phyloP scores from a whole-genome alignment of 495 filamentous ascomycete species.

The Cercophora newfieldiana region DNA sequence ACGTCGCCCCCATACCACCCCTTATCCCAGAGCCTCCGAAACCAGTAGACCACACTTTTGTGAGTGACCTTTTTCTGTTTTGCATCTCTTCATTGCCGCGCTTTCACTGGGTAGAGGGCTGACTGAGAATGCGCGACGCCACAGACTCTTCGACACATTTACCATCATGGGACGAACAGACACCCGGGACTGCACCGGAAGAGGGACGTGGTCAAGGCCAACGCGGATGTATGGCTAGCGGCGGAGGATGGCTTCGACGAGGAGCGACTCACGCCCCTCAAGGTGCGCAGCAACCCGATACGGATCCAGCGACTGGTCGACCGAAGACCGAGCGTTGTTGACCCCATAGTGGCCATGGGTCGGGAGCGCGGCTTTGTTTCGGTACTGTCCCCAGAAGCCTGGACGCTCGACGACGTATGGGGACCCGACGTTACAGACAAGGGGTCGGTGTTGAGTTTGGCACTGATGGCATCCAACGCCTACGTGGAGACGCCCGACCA shows the following conservation, averaged over 20 bases:
- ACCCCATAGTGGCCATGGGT: conserved; percentile 70
- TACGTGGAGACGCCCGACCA: conserved; percentile 72
- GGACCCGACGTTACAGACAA: conserved; percentile 87
- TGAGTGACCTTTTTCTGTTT: conserved; percentile 28
- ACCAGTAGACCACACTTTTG: conserved; percentile 52
- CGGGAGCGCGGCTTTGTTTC: conserved; percentile 60
- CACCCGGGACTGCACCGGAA: conserved; percentile 73
- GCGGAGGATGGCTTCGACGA: conserved; percentile 61
- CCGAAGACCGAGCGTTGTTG: conserved; percentile 70
- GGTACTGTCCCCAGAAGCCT: conserved; percentile 65
- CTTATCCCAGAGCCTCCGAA: conserved; percentile 41
- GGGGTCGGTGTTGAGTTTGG: conserved; percentile 77
- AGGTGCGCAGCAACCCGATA: conserved; percentile 56
- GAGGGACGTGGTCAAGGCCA: conserved; percentile 63
- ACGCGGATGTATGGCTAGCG: conserved; percentile 62
- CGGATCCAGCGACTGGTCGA: conserved; percentile 80
- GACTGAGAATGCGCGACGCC: conserved; percentile 2
- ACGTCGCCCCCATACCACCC: conserved; percentile 35
- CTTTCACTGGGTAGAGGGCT: background rate
- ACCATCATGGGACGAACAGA: conserved; percentile 77
- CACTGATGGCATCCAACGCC: conserved; percentile 83
- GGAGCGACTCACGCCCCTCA: conserved; percentile 51
- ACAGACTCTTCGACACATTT: conserved; percentile 83
- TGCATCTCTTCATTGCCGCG: conserved; percentile 3
- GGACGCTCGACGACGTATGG: conserved; percentile 76